phyloP scores from a whole-genome alignment of 805 yeast genomes.

The Candida anglica region DNA sequence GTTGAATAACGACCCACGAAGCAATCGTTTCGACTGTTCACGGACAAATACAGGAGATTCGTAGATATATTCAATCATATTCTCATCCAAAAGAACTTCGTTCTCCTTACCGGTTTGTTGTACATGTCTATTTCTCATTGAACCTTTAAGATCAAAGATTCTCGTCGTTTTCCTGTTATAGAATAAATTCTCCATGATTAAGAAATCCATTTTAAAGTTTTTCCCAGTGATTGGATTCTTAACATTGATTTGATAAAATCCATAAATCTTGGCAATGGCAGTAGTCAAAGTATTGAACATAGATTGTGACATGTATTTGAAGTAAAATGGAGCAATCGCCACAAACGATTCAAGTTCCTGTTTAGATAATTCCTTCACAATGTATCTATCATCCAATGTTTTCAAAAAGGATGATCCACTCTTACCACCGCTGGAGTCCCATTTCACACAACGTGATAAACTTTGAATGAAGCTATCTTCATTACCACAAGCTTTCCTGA shows the following conservation, averaged over 20 bases:
- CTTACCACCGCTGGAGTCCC: conserved; percentile 97
- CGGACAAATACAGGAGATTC: conserved; percentile 93
- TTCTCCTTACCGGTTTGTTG: conserved; percentile 94
- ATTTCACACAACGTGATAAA: conserved; percentile 85
- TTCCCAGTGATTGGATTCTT: conserved; percentile 74
- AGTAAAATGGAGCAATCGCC: conserved; percentile 93
- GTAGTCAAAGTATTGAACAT: conserved; percentile 93
- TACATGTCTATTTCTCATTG: conserved; percentile 96
- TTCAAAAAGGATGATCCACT: conserved; percentile 93
- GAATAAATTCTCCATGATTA: conserved; percentile 94
- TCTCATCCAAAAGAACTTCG: conserved; percentile 92
- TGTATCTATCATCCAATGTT: conserved; percentile 84
- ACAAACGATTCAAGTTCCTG: conserved; percentile 91
- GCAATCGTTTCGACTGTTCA: conserved; percentile 81
- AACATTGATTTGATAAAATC: conserved; percentile 90
- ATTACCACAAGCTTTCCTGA: conserved; percentile 78
- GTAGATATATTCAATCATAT: conserved; percentile 96
- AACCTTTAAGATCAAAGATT: conserved; percentile 94
- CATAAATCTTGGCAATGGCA: conserved; percentile 90
- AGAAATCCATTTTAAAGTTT: conserved; percentile 78
- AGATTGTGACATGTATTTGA: conserved; percentile 93
- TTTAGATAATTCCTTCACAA: conserved; percentile 83
- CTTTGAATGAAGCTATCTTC: conserved; percentile 79
- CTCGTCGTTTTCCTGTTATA: conserved; percentile 77
- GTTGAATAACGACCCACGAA: conserved; percentile 89